These are phyloP conservation scores for Bipolaris gigantea DNA, from an alignment of 2,329 filamentous ascomycete genomes.

Conservation along the genomic window DNA sequence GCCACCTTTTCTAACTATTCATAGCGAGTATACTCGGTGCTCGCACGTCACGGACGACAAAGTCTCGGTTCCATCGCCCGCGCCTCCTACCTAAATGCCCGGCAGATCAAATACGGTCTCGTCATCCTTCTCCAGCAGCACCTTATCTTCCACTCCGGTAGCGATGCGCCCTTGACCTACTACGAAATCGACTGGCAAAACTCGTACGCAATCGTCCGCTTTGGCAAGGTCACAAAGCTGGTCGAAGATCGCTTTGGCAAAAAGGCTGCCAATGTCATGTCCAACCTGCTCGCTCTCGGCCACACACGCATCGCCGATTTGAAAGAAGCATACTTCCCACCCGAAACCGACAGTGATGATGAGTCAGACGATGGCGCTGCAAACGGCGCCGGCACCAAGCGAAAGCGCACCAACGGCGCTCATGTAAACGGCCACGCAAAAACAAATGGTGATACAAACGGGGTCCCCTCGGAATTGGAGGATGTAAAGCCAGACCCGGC, in stretches of 20 bases:
- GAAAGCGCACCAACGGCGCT: slow-evolving; percentile 25
- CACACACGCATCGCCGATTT: slow-evolving; percentile 74
- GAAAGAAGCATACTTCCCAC: slow-evolving; percentile 62
- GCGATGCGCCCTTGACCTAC: slow-evolving; percentile 65
- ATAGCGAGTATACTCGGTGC: slow-evolving; percentile 80
- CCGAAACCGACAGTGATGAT: slow-evolving; percentile 32
- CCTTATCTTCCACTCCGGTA: slow-evolving; percentile 72
- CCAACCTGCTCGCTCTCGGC: slow-evolving; percentile 74
- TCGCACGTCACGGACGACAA: slow-evolving; percentile 78
- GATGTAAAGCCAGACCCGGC: slow-evolving; percentile 7
- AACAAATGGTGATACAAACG: slow-evolving; percentile 21
- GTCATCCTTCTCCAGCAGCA: slow-evolving; percentile 87
- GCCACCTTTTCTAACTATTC: slow-evolving; percentile 15
- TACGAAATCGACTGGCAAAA: slow-evolving; percentile 83
- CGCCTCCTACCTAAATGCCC: slow-evolving; percentile 71
- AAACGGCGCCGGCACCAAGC: slow-evolving; percentile 29
- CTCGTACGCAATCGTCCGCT: slow-evolving; percentile 80
- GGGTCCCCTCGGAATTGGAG: slow-evolving; percentile 11
- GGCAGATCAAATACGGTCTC: slow-evolving; percentile 78
- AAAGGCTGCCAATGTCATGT: slow-evolving; percentile 73
- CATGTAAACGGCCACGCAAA: slow-evolving; percentile 25
- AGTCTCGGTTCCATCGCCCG: slow-evolving; percentile 69
- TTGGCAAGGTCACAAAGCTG: slow-evolving; percentile 77
- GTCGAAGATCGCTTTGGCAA: slow-evolving; percentile 73
- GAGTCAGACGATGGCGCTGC: slow-evolving; percentile 37